phyloP scores from a whole-genome alignment of 1,139 yeast genomes.

The Sugiyamaella neomexicana region DNA sequence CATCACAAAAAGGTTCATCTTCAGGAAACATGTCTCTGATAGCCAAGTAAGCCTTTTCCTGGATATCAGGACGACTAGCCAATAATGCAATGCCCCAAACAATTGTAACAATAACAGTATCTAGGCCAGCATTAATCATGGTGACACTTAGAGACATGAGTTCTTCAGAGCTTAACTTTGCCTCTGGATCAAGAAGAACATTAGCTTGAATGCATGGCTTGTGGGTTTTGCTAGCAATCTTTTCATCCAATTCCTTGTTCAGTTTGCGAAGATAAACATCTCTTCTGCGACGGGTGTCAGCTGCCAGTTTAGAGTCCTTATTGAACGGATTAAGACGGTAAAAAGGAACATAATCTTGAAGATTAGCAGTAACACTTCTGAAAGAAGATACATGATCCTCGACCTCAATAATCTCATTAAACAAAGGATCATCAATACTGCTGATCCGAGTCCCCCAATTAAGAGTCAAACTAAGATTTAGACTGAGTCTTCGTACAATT shows the following conservation, averaged over 20 bases:
- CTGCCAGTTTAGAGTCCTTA: conserved; percentile 44
- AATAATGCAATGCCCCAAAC: conserved; percentile 63
- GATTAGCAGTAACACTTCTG: conserved; percentile 63
- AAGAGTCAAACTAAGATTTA: conserved; percentile 54
- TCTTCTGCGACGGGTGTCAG: conserved; percentile 48
- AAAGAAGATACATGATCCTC: conserved; percentile 63
- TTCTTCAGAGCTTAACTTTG: conserved; percentile 45
- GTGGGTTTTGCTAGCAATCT: conserved; percentile 33
- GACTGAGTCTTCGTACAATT: conserved; percentile 51
- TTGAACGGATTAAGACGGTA: conserved; percentile 42
- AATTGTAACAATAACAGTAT: conserved; percentile 65
- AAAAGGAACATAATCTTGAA: conserved; percentile 61
- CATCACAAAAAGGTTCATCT: conserved; percentile 51
- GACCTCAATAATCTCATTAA: conserved; percentile 58
- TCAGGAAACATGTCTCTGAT: conserved; percentile 42
- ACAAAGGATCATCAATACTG: conserved; percentile 44
- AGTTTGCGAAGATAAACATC: conserved; percentile 55
- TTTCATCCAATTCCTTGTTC: conserved; percentile 34
- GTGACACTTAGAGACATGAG: conserved; percentile 65
- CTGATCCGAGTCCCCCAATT: conserved; percentile 64
- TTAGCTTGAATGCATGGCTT: conserved; percentile 50
- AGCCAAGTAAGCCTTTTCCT: conserved; percentile 45
- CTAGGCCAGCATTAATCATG: conserved; percentile 78
- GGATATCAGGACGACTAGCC: conserved; percentile 55
- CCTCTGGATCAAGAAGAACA: conserved; percentile 37